These are phyloP conservation scores for Sequoia sempervirens DNA, from an alignment of 75 land plant species.

Conservation along the genomic window DNA sequence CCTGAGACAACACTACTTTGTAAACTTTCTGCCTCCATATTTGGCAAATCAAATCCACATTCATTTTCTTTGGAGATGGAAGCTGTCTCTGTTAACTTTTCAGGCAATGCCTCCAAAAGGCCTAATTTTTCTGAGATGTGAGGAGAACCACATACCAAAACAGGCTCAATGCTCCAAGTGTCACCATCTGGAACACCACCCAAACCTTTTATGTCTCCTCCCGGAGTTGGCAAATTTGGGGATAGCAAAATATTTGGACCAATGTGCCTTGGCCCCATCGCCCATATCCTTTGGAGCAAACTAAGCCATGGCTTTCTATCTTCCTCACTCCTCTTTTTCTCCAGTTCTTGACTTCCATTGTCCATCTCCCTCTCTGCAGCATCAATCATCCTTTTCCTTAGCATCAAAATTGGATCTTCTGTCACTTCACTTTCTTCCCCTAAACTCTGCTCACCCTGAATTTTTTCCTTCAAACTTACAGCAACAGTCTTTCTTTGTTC, in stretches of 20 bases:
- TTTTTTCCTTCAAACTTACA: constrained; percentile 9
- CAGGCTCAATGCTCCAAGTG: neutral
- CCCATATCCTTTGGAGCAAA: constrained; percentile 70
- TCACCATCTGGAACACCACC: neutral
- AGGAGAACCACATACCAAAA: constrained; percentile 50
- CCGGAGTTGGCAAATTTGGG: constrained; percentile 23
- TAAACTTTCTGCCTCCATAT: constrained; percentile 57
- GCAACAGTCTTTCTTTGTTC: constrained; percentile 14
- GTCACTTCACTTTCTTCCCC: constrained; percentile 11
- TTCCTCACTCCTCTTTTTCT: constrained; percentile 47
- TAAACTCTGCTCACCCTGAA: constrained; percentile 15
- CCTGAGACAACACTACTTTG: constrained; percentile 79
- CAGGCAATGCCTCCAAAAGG: constrained; percentile 21
- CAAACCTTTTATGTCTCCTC: neutral
- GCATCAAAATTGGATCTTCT: constrained; percentile 47
- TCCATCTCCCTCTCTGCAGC: constrained; percentile 51
- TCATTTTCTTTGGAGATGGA: constrained; percentile 2
- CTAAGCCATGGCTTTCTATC: constrained; percentile 36
- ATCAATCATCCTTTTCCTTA: constrained; percentile 58
- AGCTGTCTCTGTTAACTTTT: constrained; percentile 9
- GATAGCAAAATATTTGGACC: constrained; percentile 80
- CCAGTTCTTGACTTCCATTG: constrained; percentile 18
- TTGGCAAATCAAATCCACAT: constrained; percentile 10
- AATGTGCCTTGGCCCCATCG: constrained; percentile 78
- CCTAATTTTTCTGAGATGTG: constrained; percentile 70